Base-by-base conservation (phyloP, 768 basidiomycete genomes). In the Leccinellum luteum region DNA sequence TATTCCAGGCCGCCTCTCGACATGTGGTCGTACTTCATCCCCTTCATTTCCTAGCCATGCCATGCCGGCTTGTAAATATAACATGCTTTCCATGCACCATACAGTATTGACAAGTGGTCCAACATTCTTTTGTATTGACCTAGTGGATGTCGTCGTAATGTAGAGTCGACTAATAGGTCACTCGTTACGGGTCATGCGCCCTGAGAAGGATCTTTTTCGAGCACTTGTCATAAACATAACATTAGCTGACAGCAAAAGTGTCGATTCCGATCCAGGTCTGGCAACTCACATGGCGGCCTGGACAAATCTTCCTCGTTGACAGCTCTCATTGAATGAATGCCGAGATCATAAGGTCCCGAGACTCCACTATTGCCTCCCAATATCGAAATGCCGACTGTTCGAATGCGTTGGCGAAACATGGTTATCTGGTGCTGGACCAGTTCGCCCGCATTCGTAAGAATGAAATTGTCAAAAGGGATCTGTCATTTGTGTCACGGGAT, bases 371-470 rank as follows among this genome's bases (percentile, higher is more conserved):
- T 92, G 2, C 92, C 91, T 13, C 94, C 95, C 4, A 98, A 77
- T 15, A 98, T 74, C 1, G 92, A 92, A 34, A 98, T 87, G 1
- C 94, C 94, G 17, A 98, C 78, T 6, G 90, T 90, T 50, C 88
- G 81, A 15, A 98, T 74, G 47, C 81, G 83, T 51, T 90, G 85
- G 14, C 83, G 80, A 67, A 84, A 80, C 87, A 98, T 94, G 44
- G 73, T 73, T 25, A 94, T 84, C 62, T 92, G 88, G 32, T 81
- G 78, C 51, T 84, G 79, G 3, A 87, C 81, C 55, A 90, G 69
- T 66, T 90, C 83, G 0, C 90, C 90, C 1, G 81, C 77, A 56
- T 90, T 90, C 15, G 90, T 91, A 49, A 86, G 77, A 45, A 89
- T 81, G 61, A 92, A 92, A 56, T 79, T 83, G 41, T 79, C 72